These are phyloP conservation scores for Spinellus fusiger DNA, from an alignment of 192 early-diverging fungal genomes.

Conservation along the genomic window DNA sequence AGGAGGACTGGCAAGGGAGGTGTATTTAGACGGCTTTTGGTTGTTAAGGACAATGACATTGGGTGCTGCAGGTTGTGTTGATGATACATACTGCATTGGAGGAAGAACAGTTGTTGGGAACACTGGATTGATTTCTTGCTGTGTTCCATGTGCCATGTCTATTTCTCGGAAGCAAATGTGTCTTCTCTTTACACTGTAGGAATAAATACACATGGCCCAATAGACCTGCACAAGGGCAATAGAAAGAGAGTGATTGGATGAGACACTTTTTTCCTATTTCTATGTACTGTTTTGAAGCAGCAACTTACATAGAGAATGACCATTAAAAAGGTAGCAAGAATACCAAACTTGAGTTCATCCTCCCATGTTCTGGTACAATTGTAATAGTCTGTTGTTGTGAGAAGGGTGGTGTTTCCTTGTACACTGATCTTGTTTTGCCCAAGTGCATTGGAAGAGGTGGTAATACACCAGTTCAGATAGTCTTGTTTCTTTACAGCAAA, in stretches of 20 bases:
- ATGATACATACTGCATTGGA: background rate
- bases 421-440: too few species aligned
- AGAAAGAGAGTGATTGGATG: background rate
- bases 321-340: conserved; percentile 21
- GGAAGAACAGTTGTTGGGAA: background rate
- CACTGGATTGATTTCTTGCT: background rate
- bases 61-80: background rate
- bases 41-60: background rate
- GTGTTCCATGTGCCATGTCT: background rate
- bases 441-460: background rate
- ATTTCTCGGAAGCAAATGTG: background rate
- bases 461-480: conserved; percentile 9
- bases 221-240: background rate
- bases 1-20: background rate
- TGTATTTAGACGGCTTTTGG: background rate
- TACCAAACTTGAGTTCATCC: conserved; percentile 32
- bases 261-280: background rate
- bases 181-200: conserved; percentile 1
- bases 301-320: conserved; percentile 27
- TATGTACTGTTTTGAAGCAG: background rate
- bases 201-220: conserved; percentile 8
- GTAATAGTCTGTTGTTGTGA: conserved; percentile 26
- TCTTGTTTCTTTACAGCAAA: conserved; percentile 12
- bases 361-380: conserved; percentile 30
- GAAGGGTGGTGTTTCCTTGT: background rate